Evolutionary conservation across 179 eudicot genomes (phyloP).

Genomic region (Vitellaria paradoxa): DNA sequence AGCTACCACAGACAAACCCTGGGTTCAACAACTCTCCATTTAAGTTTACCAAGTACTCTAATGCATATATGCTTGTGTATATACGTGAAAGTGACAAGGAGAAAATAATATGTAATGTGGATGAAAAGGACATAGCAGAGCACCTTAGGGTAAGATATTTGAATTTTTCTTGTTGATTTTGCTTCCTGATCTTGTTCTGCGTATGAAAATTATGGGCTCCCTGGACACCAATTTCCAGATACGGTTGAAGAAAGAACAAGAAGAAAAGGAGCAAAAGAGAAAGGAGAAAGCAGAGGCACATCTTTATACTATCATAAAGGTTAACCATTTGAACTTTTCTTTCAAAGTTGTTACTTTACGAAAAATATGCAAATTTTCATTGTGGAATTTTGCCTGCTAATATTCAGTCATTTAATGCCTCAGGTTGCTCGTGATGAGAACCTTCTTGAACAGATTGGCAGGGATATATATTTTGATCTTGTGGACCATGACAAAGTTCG

Average conservation of each 20-base stretch:
- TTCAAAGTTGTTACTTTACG: neutral
- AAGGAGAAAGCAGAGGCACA: slow-evolving; percentile 88
- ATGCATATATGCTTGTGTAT: slow-evolving; percentile 96
- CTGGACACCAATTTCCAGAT: slow-evolving; percentile 32
- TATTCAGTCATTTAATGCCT: slow-evolving; percentile 13
- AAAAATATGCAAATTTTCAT: neutral
- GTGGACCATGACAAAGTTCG: slow-evolving; percentile 96
- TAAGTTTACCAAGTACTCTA: slow-evolving; percentile 89
- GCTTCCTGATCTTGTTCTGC: slow-evolving; percentile 14
- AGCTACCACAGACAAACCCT: slow-evolving; percentile 85
- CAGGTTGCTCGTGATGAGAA: slow-evolving; percentile 95
- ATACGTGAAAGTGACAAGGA: slow-evolving; percentile 93
- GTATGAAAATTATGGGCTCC: neutral
- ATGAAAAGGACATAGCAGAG: slow-evolving; percentile 91
- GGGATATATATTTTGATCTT: slow-evolving; percentile 83
- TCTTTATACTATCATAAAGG: slow-evolving; percentile 92
- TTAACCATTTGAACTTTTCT: slow-evolving; percentile 9
- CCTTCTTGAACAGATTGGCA: slow-evolving; percentile 74
- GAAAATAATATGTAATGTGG: slow-evolving; percentile 80
- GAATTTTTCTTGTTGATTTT: slow-evolving; percentile 3
- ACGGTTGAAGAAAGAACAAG: slow-evolving; percentile 89
- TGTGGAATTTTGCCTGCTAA: neutral
- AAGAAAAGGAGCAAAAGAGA: slow-evolving; percentile 87
- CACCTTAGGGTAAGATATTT: slow-evolving; percentile 72
- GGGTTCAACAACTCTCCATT: slow-evolving; percentile 84